phyloP scores from a whole-genome alignment of 345 rosid species.

The Eucalyptus marginata region DNA sequence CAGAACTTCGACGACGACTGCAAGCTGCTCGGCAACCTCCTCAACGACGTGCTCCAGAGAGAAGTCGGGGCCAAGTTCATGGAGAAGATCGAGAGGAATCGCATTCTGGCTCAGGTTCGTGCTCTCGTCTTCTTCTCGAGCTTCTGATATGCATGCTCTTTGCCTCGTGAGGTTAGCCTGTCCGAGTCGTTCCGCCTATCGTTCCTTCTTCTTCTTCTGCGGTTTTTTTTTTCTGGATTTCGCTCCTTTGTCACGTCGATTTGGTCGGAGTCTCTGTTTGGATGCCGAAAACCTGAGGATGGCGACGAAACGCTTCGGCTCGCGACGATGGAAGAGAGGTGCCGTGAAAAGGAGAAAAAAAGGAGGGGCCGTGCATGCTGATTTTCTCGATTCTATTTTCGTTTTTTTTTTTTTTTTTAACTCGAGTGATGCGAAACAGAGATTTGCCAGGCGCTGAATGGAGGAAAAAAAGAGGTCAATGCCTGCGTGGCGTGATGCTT shows the following conservation, averaged over 20 bases:
- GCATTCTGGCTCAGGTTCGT: constrained; percentile 77
- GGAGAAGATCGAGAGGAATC: constrained; percentile 63
- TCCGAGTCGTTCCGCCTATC: not conserved
- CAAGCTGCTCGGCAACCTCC: constrained; percentile 74
- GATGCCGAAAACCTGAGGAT: not conserved
- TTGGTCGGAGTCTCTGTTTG: not conserved
- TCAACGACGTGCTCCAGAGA: constrained; percentile 76
- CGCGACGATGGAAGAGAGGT: not conserved
- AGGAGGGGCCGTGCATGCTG: not conserved
- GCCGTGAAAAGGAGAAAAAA: not conserved
- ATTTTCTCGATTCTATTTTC: not conserved
- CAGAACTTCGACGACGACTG: constrained; percentile 94
- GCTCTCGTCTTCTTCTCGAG: not conserved
- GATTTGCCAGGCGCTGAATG: not conserved
- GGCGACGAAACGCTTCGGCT: not conserved
- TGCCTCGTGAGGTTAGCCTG: not conserved
- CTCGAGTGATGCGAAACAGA: not conserved
- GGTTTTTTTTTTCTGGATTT: not conserved
- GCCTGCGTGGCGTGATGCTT: not conserved
- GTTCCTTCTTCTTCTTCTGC: not conserved
- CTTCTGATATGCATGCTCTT: not conserved
- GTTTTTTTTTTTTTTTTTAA: no score
- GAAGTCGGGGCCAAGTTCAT: constrained; percentile 59
- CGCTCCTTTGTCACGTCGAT: not conserved
- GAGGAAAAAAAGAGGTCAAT: not conserved